Evolutionary conservation across 2,329 filamentous ascomycete species (phyloP).

Genomic region (Exserohilum turcica): DNA sequence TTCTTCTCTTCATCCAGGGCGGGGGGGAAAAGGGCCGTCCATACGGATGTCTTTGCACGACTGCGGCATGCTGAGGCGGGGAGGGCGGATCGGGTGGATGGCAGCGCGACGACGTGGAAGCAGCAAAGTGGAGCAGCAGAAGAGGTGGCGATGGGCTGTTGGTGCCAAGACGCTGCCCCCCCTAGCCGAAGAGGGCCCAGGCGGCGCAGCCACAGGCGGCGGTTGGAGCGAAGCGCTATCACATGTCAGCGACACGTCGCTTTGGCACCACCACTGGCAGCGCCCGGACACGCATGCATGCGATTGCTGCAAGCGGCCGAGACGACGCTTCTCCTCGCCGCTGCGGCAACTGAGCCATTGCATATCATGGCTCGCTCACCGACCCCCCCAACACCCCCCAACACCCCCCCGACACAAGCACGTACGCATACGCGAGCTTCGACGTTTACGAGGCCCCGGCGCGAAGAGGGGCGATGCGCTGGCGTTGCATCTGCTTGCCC

Average conservation of each 20-base stretch:
- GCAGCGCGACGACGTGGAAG: too few relatives aligned
- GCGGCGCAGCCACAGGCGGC: neutral
- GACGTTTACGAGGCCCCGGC: constrained; percentile 8
- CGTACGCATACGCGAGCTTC: too few relatives aligned
- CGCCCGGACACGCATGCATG: too few relatives aligned
- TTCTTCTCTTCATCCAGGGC: too few relatives aligned
- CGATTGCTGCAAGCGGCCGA: neutral
- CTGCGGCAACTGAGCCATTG: too few relatives aligned
- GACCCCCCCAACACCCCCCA: constrained; percentile 1
- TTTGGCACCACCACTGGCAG: neutral
- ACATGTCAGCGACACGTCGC: constrained; percentile 24
- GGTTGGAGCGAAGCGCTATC: constrained; percentile 11
- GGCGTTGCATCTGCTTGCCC: constrained; percentile 2
- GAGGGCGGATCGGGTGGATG: constrained; percentile 2
- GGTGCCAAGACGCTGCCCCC: too few relatives aligned
- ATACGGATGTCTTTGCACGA: constrained; percentile 96
- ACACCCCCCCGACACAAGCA: too few relatives aligned
- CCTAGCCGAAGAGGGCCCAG: neutral
- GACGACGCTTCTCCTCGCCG: constrained; percentile 16
- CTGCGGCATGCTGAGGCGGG: constrained; percentile 71
- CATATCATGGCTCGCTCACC: constrained; percentile 10
- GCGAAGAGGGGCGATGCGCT: constrained; percentile 10
- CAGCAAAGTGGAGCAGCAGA: constrained; percentile 1
- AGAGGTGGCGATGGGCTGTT: neutral
- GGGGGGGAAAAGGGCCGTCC: constrained; percentile 37